Conservation (phyloP, 371 early-diverging fungal genomes). For the Lichtheimia hyalospora region DNA sequence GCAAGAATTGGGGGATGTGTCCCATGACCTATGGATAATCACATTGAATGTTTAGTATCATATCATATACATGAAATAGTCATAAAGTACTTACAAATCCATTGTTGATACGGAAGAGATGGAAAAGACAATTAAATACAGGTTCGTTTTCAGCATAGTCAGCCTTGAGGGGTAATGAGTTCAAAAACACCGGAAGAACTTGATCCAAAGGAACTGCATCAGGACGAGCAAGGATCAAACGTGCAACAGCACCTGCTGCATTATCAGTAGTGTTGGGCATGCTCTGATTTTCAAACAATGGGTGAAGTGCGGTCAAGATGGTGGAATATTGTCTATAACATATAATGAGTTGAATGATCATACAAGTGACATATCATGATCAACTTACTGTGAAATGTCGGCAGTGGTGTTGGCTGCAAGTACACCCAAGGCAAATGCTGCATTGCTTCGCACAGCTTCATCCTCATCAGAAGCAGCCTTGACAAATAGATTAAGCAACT, state of each 20-base stretch:
- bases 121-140: slow-evolving; percentile 69
- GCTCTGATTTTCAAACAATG: slow-evolving; percentile 65
- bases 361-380: background rate
- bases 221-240: slow-evolving; percentile 57
- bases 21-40: slow-evolving; percentile 21
- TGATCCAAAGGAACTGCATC: slow-evolving; percentile 72
- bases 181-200: slow-evolving; percentile 73
- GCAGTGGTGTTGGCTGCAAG: slow-evolving; percentile 65
- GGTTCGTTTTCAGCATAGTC: slow-evolving; percentile 83
- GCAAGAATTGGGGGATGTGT: slow-evolving; percentile 41
- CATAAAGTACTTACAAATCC: slow-evolving; percentile 25
- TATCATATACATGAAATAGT: background rate
- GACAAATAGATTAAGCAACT: slow-evolving; percentile 60
- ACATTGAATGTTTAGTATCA: background rate
- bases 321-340: slow-evolving; percentile 56
- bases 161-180: slow-evolving; percentile 71
- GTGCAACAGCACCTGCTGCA: slow-evolving; percentile 77
- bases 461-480: slow-evolving; percentile 72
- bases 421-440: slow-evolving; percentile 80
- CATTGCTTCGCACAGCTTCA: slow-evolving; percentile 82
- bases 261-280: slow-evolving; percentile 77
- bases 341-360: background rate
- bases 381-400: slow-evolving; percentile 58
- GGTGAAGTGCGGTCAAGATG: slow-evolving; percentile 69
- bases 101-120: slow-evolving; percentile 58